phyloP scores from a whole-genome alignment of 1,284 basidiomycete genomes.

The Rhizoctonia solani region DNA sequence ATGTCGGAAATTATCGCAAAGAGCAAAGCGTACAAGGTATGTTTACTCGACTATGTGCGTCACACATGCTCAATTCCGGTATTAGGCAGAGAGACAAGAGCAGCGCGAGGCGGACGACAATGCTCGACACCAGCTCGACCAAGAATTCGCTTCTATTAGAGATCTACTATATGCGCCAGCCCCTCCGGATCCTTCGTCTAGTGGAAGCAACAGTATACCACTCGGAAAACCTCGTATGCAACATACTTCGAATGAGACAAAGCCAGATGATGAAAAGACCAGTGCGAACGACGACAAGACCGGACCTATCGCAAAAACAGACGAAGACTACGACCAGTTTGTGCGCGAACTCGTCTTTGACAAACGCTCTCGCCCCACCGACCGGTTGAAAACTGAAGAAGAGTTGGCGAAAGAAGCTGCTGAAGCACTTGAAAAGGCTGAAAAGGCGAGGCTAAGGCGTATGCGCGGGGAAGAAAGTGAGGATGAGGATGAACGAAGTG shows the following conservation, averaged over 20 bases:
- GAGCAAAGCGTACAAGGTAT: slow-evolving; percentile 91
- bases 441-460: slow-evolving; percentile 75
- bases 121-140: slow-evolving; percentile 85
- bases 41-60: slow-evolving; percentile 27
- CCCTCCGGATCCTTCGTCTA: slow-evolving; percentile 47
- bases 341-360: slow-evolving; percentile 95
- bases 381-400: slow-evolving; percentile 95
- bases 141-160: slow-evolving; percentile 83
- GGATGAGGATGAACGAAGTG: slow-evolving; percentile 59
- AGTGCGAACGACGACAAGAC: slow-evolving; percentile 38
- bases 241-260: neutral
- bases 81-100: slow-evolving; percentile 81
- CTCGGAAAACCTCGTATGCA: slow-evolving; percentile 41
- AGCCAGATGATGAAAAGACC: neutral
- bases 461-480: slow-evolving; percentile 83
- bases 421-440: slow-evolving; percentile 83
- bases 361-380: slow-evolving; percentile 90
- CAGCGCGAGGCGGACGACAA: slow-evolving; percentile 86
- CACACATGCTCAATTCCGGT: slow-evolving; percentile 3
- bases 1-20: slow-evolving; percentile 99
- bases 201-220: slow-evolving; percentile 49
- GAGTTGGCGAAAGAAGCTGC: slow-evolving; percentile 90
- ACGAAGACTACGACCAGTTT: slow-evolving; percentile 81
- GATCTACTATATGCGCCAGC: slow-evolving; percentile 67
- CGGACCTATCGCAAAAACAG: slow-evolving; percentile 51